These are phyloP conservation scores for Lophiotrema nucula DNA, from an alignment of 495 filamentous ascomycete genomes.

Conservation along the genomic window DNA sequence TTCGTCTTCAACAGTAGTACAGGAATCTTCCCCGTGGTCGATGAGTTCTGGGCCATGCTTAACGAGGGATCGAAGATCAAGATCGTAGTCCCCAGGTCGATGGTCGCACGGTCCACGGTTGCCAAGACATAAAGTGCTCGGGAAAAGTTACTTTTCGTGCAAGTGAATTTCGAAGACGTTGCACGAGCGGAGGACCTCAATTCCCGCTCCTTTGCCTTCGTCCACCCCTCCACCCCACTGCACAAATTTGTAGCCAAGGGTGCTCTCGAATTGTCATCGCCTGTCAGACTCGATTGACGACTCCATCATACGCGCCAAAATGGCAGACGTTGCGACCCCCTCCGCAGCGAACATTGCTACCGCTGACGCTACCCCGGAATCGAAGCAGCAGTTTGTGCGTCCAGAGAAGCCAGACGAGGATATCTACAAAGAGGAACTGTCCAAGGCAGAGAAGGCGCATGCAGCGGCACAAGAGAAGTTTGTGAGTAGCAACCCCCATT, in stretches of 20 bases:
- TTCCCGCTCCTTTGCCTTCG: not conserved
- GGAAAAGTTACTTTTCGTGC: slow-evolving; percentile 10
- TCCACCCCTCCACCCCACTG: not conserved
- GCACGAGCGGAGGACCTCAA: slow-evolving; percentile 4
- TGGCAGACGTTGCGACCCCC: slow-evolving; percentile 39
- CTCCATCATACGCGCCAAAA: slow-evolving; percentile 14
- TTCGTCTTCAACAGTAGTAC: slow-evolving; percentile 85
- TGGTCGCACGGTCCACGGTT: no score
- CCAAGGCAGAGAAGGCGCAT: slow-evolving; percentile 80
- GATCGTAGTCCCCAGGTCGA: no score
- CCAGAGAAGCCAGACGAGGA: slow-evolving; percentile 70
- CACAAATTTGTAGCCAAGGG: no score
- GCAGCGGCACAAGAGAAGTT: slow-evolving; percentile 67
- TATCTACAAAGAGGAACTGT: slow-evolving; percentile 67
- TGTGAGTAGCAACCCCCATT: slow-evolving; percentile 54
- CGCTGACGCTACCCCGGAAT: slow-evolving; percentile 22
- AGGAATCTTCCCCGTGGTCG: slow-evolving; percentile 46
- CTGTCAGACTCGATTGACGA: not conserved
- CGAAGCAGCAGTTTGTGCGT: slow-evolving; percentile 36
- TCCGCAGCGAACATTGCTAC: slow-evolving; percentile 32
- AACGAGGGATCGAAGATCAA: not conserved
- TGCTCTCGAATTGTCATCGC: no score
- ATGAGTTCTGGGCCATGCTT: slow-evolving; percentile 14
- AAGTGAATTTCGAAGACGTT: no score
- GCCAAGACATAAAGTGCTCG: no score